A percentile compares a stretch with the other conserved stretches of the same genome.
These are phyloP conservation scores for Trichoderma asperelloides DNA, from an alignment of 495 filamentous ascomycete species.

Conservation along the genomic window DNA sequence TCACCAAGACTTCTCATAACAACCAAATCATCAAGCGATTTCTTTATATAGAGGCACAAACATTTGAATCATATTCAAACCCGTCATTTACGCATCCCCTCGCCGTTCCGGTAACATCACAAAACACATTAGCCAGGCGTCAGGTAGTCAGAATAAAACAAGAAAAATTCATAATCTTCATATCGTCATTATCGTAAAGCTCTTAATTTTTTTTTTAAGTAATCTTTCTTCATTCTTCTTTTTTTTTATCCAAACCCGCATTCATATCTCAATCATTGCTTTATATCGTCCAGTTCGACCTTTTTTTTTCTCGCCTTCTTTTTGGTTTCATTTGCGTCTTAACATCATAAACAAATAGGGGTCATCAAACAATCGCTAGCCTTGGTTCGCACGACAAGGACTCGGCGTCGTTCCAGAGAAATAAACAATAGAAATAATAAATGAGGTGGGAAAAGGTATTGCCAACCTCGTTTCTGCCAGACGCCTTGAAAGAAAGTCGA, in stretches of 20 bases:
- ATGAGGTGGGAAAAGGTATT: not conserved
- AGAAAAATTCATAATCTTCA: not conserved
- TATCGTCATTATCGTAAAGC: conserved; percentile 16
- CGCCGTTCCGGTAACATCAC: not conserved
- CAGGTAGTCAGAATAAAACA: not conserved
- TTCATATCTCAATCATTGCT: not conserved
- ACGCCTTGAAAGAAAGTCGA: conserved; percentile 16
- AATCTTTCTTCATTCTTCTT: not conserved
- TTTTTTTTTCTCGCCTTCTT: not conserved
- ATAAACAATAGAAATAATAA: not conserved
- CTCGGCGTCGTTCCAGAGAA: not conserved
- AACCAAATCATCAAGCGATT: no score
- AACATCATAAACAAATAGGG: not conserved
- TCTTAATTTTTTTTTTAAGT: conserved; percentile 16
- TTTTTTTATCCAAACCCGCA: conserved; percentile 11
- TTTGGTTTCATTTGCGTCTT: not conserved
- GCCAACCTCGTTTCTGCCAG: not conserved
- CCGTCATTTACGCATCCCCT: not conserved
- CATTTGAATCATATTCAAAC: not conserved
- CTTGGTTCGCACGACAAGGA: not conserved
- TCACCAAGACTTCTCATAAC: not conserved
- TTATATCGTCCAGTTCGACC: not conserved
- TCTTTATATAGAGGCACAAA: no score
- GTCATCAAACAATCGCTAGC: not conserved
- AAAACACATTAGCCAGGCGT: not conserved